These are phyloP conservation scores for Esteya vermicola DNA, from an alignment of 2,329 filamentous ascomycete species.

Conservation along the genomic window DNA sequence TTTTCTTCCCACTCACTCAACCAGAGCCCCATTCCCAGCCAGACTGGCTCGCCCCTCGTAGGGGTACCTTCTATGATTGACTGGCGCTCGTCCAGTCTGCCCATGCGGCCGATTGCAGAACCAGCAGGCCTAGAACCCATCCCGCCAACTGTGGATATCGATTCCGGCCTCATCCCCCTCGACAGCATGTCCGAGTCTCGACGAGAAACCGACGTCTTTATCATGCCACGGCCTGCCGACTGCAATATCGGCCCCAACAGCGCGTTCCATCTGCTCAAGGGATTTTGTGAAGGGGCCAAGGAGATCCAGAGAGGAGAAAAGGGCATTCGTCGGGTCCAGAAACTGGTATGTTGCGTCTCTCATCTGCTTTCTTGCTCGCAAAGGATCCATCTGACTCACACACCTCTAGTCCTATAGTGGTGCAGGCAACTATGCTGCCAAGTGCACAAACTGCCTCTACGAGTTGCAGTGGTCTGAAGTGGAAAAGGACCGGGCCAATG, in stretches of 20 bases:
- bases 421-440: conserved; percentile 27
- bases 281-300: conserved; percentile 40
- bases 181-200: not conserved
- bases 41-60: too few species aligned
- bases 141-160: conserved; percentile 2
- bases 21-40: not conserved
- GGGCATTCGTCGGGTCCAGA: conserved; percentile 35
- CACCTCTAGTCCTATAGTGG: conserved; percentile 15
- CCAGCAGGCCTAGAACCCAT: conserved; percentile 7
- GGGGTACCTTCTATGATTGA: not conserved
- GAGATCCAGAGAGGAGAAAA: conserved; percentile 32
- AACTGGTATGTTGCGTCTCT: conserved; percentile 21
- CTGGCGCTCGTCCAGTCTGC: not conserved
- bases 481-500: conserved; percentile 34
- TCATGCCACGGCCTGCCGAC: conserved; percentile 2
- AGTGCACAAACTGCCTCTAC: conserved; percentile 37
- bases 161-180: conserved; percentile 11
- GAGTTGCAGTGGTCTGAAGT: conserved; percentile 38
- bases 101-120: not conserved
- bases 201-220: not conserved
- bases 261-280: conserved; percentile 37
- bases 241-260: conserved; percentile 29
- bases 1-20: not conserved
- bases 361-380: not conserved
- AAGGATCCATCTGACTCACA: not conserved